These are phyloP conservation scores for Betula pendula DNA, from an alignment of 306 rosid species.

Conservation along the genomic window DNA sequence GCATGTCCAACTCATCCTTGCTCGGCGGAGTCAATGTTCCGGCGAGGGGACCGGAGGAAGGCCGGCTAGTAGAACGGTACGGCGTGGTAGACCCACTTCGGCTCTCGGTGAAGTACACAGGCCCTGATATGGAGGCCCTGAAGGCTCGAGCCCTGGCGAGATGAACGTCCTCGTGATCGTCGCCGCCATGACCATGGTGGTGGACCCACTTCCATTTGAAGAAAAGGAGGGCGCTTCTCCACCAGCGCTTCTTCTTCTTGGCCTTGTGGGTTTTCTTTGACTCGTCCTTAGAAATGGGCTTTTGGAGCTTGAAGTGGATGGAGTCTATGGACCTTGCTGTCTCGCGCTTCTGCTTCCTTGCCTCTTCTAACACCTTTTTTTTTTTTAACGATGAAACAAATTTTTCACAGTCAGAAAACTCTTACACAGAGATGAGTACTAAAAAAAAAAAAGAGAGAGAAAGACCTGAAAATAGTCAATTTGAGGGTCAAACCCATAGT, in stretches of 20 bases:
- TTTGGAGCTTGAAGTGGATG: slow-evolving; percentile 83
- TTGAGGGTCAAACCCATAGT: slow-evolving; percentile 96
- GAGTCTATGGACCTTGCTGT: slow-evolving; percentile 72
- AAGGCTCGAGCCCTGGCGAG: slow-evolving; percentile 73
- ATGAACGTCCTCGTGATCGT: slow-evolving; percentile 49
- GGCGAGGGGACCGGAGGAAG: slow-evolving; percentile 72
- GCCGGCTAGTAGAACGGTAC: slow-evolving; percentile 45
- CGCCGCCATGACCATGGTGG: neutral
- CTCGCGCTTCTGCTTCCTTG: slow-evolving; percentile 75
- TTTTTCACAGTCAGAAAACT: neutral
- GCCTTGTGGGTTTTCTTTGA: slow-evolving; percentile 48
- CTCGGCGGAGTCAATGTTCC: slow-evolving; percentile 54
- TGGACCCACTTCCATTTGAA: slow-evolving; percentile 70
- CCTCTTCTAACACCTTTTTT: slow-evolving; percentile 81
- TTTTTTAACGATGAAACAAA: neutral
- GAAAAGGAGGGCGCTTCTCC: slow-evolving; percentile 71
- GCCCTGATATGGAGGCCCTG: slow-evolving; percentile 78
- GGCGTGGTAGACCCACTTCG: slow-evolving; percentile 70
- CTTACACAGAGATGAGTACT: neutral
- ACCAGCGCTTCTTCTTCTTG: slow-evolving; percentile 79
- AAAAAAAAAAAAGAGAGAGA: neutral
- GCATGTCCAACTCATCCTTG: slow-evolving; percentile 52
- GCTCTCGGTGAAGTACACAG: slow-evolving; percentile 78
- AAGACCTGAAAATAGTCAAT: slow-evolving; percentile 84
- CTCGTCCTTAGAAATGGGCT: slow-evolving; percentile 76